These are phyloP conservation scores for Stagonosporopsis vannaccii DNA, from an alignment of 2,329 filamentous ascomycete genomes.

Conservation along the genomic window DNA sequence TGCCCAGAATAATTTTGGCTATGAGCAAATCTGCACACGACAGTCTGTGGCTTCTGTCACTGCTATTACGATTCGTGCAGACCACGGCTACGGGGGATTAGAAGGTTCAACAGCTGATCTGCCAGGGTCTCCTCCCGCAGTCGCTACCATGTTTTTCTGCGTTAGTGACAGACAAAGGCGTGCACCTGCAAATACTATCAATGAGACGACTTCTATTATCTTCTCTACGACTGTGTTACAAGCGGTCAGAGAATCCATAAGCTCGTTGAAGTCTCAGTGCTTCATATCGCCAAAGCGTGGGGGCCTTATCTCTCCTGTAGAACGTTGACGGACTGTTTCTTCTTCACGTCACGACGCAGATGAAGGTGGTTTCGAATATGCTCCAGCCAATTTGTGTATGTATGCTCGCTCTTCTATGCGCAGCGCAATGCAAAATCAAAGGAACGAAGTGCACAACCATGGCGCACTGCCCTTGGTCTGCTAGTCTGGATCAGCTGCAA, in stretches of 20 bases:
- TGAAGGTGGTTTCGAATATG: no score
- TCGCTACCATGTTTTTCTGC: conserved; percentile 4
- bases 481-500: background rate
- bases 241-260: background rate
- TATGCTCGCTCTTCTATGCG: conserved; percentile 4
- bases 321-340: no score
- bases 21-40: conserved; percentile 1
- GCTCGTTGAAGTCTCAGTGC: no score
- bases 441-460: conserved; percentile 12
- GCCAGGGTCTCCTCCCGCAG: conserved; percentile 9
- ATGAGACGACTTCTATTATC: background rate
- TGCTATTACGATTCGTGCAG: background rate
- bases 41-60: background rate
- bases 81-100: background rate
- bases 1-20: background rate
- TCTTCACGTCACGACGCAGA: background rate
- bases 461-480: conserved; percentile 23
- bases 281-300: background rate
- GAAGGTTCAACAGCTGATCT: background rate
- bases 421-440: conserved; percentile 2
- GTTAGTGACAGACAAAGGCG: background rate
- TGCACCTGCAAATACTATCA: background rate
- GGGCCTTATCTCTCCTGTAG: background rate
- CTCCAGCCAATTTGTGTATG: background rate
- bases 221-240: background rate